Percentiles rank a stretch among this genome's conserved stretches.
These are phyloP conservation scores for Globisporangium uncinulatum DNA, from an alignment of 352 stramenopile genomes.

Conservation along the genomic window DNA sequence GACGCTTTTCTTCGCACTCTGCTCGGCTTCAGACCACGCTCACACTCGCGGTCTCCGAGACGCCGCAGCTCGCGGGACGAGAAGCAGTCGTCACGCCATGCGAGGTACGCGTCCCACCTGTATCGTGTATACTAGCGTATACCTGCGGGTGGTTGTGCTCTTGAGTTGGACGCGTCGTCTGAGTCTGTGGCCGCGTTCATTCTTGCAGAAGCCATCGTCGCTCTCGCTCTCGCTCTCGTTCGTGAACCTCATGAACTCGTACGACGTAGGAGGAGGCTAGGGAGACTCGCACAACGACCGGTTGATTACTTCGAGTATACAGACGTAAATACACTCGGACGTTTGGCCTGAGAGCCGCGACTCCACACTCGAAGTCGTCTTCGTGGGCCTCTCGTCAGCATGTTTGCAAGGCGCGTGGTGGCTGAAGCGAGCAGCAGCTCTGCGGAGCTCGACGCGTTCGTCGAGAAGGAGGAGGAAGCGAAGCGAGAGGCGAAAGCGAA, in stretches of 20 bases:
- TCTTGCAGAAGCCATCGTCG: background rate
- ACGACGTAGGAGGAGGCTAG: no score
- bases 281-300: no score
- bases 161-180: no score
- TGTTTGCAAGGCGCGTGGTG: background rate
- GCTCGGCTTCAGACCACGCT: background rate
- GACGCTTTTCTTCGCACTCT: background rate
- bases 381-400: background rate
- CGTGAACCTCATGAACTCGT: no score
- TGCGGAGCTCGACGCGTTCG: constrained; percentile 44
- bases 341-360: background rate
- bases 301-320: no score
- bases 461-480: constrained; percentile 36
- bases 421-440: constrained; percentile 1
- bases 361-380: background rate
- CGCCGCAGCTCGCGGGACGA: constrained; percentile 13
- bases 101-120: background rate
- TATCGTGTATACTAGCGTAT: no score
- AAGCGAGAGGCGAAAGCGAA: constrained; percentile 29
- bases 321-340: no score
- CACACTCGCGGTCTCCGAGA: constrained; percentile 2
- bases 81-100: constrained; percentile 1
- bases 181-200: no score
- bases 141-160: no score
- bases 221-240: background rate